phyloP scores from a whole-genome alignment of 495 filamentous ascomycete genomes.

The Aspergillus heteromorphus region DNA sequence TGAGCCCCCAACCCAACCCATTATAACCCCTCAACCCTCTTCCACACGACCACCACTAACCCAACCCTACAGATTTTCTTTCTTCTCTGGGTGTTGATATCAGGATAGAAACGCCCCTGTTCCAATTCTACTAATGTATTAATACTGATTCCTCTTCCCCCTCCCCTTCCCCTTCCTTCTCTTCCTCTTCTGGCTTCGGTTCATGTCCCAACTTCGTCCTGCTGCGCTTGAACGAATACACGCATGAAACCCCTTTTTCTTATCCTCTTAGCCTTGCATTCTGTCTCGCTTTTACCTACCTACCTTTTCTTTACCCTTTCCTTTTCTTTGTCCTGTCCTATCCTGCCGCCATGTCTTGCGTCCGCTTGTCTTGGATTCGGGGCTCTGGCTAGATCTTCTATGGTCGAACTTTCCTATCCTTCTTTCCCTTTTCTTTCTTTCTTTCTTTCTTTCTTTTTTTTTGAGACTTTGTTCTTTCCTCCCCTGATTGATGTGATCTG shows the following conservation, averaged over 20 bases:
- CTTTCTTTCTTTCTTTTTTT: not conserved
- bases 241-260: not conserved
- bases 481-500: not conserved
- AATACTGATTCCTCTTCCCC: slow-evolving; percentile 22
- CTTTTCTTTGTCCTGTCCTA: no score
- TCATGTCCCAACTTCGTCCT: no score
- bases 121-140: slow-evolving; percentile 33
- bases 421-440: not conserved
- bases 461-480: no score
- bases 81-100: slow-evolving; percentile 56
- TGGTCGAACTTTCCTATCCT: no score
- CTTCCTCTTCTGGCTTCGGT: no score
- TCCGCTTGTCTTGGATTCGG: not conserved
- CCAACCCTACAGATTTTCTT: slow-evolving; percentile 43
- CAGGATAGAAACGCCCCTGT: slow-evolving; percentile 35
- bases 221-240: slow-evolving; percentile 13
- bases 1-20: slow-evolving; percentile 33
- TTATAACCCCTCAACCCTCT: no score
- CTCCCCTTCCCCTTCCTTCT: no score
- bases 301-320: not conserved
- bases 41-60: no score
- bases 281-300: not conserved
- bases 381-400: no score
- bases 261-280: slow-evolving; percentile 8
- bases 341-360: no score